Evolutionary conservation across 1,139 yeast species (phyloP), one percentile per base, ranked within the genome.

Genomic region (Geotrichum citri-aurantii): DNA sequence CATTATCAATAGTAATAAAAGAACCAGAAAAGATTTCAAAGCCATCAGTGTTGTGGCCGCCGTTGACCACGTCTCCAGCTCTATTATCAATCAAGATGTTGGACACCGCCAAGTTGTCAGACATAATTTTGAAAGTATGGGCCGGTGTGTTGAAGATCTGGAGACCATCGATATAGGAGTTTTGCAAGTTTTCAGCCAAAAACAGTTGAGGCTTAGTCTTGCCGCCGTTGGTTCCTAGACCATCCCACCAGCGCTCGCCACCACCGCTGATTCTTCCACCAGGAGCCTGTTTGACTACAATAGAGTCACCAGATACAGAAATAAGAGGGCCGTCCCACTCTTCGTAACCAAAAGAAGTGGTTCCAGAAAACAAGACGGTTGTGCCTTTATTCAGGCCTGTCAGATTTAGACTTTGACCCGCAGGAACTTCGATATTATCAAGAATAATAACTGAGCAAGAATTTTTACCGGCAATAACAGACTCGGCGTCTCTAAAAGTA

Each of bases 161-260:
- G 46, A 53, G 27, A 29, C 48, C 56, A 4, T 46, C 42, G 19
- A 53, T 48, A 21, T 31, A 6, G 21, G 51, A 46, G 51, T 53
- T 29, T 23, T 46, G 17, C 23, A 53, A 24, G 24, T 37, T 48
- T 31, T 53, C 47, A 14, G 37, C 51, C 10, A 10, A 2, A 31
- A 53, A 53, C 47, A 53, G 47, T 47, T 46, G 47, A 33, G 56
- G 56, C 51, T 53, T 53, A 12, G 24, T 31, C 51, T 53, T 53
- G 21, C 56, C 56, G 29, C 53, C 53, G 23, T 50, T 50, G 29
- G 27, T 21, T 3, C 53, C 53, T 17, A n/a, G 17, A 3, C 51
- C 51, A 51, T 53, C 56, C 56, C 56, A 53, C 56, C 56, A 53
- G 21, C 56, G 27, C 23, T 46, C 27, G 21, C 56, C 56, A n/a